A percentile compares a stretch with the other conserved stretches of the same genome.
These are phyloP conservation scores for Rhododendron molle DNA, from an alignment of 148 eudicot genomes.

Conservation along the genomic window DNA sequence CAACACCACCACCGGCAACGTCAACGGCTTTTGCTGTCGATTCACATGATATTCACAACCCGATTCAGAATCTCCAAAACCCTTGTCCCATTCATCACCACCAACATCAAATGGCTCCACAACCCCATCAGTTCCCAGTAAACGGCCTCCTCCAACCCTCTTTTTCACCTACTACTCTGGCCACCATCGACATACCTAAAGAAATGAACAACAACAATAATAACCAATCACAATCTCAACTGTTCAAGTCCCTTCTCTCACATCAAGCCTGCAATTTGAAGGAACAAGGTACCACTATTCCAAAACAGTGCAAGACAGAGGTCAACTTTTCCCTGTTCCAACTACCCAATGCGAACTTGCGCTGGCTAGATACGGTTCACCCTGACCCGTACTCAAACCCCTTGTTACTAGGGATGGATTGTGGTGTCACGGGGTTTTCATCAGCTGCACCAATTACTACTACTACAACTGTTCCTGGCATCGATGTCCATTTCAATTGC, in stretches of 20 bases:
- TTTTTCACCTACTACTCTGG: conserved; percentile 3
- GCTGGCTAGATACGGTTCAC: conserved; percentile 6
- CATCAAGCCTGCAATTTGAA: conserved; percentile 14
- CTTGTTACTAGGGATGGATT: conserved; percentile 4
- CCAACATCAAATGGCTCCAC: conserved; percentile 6
- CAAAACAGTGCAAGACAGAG: conserved; percentile 31
- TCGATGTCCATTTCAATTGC: conserved; percentile 20
- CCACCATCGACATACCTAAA: background rate
- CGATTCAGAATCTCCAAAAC: conserved; percentile 15
- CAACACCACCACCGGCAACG: background rate
- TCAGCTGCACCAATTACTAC: background rate
- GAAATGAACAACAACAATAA: conserved; percentile 2
- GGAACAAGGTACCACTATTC: conserved; percentile 7
- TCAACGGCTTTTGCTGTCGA: background rate
- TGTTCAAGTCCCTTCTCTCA: conserved; percentile 23
- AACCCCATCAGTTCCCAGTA: conserved; percentile 2
- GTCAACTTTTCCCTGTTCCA: conserved; percentile 17
- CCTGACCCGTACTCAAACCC: conserved; percentile 7
- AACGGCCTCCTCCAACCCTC: conserved; percentile 3
- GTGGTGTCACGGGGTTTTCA: background rate
- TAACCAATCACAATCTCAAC: conserved; percentile 11
- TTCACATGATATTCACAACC: background rate
- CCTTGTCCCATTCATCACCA: conserved; percentile 5
- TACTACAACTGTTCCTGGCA: conserved; percentile 16
- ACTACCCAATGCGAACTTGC: conserved; percentile 4